phyloP scores from a whole-genome alignment of 495 filamentous ascomycete species.

The Xylaria castorea region DNA sequence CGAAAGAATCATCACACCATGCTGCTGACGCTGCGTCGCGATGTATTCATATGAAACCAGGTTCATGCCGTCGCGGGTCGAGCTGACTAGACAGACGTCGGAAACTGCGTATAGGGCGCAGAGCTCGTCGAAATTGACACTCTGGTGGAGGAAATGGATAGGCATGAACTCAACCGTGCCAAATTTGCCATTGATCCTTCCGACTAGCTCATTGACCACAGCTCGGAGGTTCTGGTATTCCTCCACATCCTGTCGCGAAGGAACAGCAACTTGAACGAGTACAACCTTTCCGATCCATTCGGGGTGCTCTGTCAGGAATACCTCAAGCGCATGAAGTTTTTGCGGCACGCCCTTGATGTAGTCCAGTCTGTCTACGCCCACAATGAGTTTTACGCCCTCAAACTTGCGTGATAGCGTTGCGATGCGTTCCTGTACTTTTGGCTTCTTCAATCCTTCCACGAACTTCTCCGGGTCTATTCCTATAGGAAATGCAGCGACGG shows the following conservation, averaged over 20 bases:
- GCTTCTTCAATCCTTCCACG: conserved; percentile 80
- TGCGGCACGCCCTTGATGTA: conserved; percentile 97
- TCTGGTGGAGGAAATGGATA: conserved; percentile 93
- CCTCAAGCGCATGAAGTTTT: conserved; percentile 89
- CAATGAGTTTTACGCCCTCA: conserved; percentile 84
- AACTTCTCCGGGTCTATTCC: conserved; percentile 98
- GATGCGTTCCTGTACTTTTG: conserved; percentile 80
- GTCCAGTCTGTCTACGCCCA: conserved; percentile 91
- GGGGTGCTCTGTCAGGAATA: conserved; percentile 89
- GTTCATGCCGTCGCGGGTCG: conserved; percentile 97
- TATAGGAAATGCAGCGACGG: conserved; percentile 85
- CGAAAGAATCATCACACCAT: conserved; percentile 89
- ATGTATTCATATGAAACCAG: conserved; percentile 96
- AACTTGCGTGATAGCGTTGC: conserved; percentile 78
- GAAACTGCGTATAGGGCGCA: conserved; percentile 89
- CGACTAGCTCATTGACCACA: conserved; percentile 89
- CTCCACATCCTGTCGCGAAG: conserved; percentile 90
- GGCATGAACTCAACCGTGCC: conserved; percentile 93
- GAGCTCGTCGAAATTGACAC: conserved; percentile 87
- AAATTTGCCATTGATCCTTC: conserved; percentile 91
- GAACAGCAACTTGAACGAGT: conserved; percentile 91
- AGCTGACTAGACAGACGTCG: conserved; percentile 88
- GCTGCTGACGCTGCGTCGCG: conserved; percentile 80
- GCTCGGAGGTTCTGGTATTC: conserved; percentile 93
- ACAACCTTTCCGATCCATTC: conserved; percentile 92